Conservation (phyloP, 345 rosid species). For the Arabidopsis arenosa region DNA sequence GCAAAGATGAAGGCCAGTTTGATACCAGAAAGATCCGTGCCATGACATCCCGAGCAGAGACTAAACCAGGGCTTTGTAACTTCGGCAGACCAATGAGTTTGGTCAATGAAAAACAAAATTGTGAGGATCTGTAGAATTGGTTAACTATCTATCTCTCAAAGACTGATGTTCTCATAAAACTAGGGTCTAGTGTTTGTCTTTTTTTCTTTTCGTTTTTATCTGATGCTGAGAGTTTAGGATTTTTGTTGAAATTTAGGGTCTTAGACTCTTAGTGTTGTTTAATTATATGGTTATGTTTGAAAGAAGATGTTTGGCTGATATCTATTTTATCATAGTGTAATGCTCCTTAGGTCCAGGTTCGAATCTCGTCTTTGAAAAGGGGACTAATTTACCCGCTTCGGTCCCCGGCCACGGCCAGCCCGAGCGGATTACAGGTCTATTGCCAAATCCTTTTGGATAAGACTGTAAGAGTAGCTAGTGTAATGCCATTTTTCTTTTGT, state of each 20-base stretch:
- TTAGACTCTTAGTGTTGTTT: slow-evolving; percentile 36
- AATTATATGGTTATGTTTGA: slow-evolving; percentile 27
- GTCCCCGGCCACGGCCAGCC: not conserved
- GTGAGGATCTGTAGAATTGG: slow-evolving; percentile 33
- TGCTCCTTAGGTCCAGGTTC: slow-evolving; percentile 20
- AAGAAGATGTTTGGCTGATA: slow-evolving; percentile 29
- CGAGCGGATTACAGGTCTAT: not conserved
- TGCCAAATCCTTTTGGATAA: not conserved
- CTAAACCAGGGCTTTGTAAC: slow-evolving; percentile 17
- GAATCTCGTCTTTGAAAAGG: not conserved
- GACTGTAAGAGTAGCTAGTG: not conserved
- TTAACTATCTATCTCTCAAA: slow-evolving; percentile 28
- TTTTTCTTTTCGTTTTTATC: not conserved
- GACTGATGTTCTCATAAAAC: slow-evolving; percentile 29
- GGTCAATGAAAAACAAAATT: slow-evolving; percentile 24
- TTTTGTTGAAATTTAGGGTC: slow-evolving; percentile 29
- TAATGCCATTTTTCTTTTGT: not conserved
- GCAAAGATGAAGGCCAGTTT: slow-evolving; percentile 42
- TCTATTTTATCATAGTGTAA: slow-evolving; percentile 35
- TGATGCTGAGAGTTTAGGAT: slow-evolving; percentile 36
- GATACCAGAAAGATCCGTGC: slow-evolving; percentile 17
- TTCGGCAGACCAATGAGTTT: slow-evolving; percentile 40
- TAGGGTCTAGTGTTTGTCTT: slow-evolving; percentile 39
- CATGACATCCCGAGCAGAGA: slow-evolving; percentile 30
- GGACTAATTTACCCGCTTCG: not conserved